Evolutionary conservation across 1,284 basidiomycete genomes (phyloP).

Genomic region (Leccinum pachyderme): DNA sequence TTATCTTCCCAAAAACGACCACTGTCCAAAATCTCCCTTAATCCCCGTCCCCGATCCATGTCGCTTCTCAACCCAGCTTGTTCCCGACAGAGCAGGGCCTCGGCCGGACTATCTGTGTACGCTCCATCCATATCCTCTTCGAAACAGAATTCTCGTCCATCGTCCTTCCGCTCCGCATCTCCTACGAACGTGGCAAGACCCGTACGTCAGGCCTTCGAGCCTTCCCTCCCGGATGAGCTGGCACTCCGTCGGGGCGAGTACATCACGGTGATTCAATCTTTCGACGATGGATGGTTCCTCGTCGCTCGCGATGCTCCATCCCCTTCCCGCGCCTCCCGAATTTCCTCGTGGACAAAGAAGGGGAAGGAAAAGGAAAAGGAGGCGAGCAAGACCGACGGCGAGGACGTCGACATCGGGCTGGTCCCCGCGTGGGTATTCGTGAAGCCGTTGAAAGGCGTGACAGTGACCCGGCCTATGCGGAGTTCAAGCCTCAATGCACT

Average conservation of each 20-base stretch:
- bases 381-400: background rate
- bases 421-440: constrained; percentile 74
- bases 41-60: background rate
- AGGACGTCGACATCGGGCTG: constrained; percentile 49
- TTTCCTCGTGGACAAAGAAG: constrained; percentile 4
- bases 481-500: constrained; percentile 44
- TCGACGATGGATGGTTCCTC: constrained; percentile 76
- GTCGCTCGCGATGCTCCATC: constrained; percentile 50
- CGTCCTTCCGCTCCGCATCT: constrained; percentile 33
- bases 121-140: constrained; percentile 13
- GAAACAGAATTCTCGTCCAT: constrained; percentile 12
- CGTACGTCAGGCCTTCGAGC: constrained; percentile 61
- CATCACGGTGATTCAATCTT: constrained; percentile 57
- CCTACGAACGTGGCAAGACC: constrained; percentile 43
- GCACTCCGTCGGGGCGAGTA: constrained; percentile 53
- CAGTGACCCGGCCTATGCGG: constrained; percentile 60
- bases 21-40: constrained; percentile 31
- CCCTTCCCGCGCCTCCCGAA: constrained; percentile 33
- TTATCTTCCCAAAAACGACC: constrained; percentile 5
- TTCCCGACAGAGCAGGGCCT: constrained; percentile 20
- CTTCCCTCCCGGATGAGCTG: constrained; percentile 71
- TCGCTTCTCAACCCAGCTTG: constrained; percentile 13
- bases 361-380: background rate
- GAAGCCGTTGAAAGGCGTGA: constrained; percentile 56
- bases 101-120: constrained; percentile 22